A percentile compares a stretch with the other conserved stretches of the same genome.
Evolutionary conservation across 2,329 filamentous ascomycete species (phyloP).

Genomic region (Apiospora saccharicola): DNA sequence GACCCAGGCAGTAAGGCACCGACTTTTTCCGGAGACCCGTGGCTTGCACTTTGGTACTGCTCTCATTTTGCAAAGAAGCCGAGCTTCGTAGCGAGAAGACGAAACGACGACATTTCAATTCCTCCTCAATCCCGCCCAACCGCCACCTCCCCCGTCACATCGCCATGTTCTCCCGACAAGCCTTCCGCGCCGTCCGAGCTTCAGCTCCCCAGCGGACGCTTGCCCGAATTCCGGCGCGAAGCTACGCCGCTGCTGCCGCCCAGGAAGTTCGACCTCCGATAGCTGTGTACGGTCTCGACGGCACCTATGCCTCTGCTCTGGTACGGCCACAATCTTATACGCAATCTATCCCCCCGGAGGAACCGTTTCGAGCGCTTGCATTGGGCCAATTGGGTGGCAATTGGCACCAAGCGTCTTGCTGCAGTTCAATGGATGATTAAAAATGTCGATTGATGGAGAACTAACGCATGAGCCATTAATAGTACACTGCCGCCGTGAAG

Average conservation of each 20-base stretch:
- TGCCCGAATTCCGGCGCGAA: constrained; percentile 70
- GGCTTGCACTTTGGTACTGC: constrained; percentile 15
- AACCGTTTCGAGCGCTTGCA: constrained; percentile 4
- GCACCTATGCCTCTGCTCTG: constrained; percentile 97
- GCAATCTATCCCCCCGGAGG: not conserved
- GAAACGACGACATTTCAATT: constrained; percentile 31
- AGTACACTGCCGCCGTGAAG: constrained; percentile 98
- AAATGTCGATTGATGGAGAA: constrained; percentile 23
- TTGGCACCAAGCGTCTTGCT: not conserved
- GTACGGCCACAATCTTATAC: constrained; percentile 63
- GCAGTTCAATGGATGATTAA: not conserved
- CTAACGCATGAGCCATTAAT: constrained; percentile 49
- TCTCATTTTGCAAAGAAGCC: constrained; percentile 31
- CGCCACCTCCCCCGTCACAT: constrained; percentile 30
- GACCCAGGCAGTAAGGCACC: constrained; percentile 14
- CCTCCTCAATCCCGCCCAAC: constrained; percentile 34
- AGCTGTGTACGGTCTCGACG: constrained; percentile 93
- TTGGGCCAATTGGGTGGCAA: constrained; percentile 32
- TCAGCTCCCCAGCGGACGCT: constrained; percentile 66
- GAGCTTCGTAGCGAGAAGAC: constrained; percentile 33
- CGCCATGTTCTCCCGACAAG: constrained; percentile 68
- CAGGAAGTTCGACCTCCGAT: constrained; percentile 83
- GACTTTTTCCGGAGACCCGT: constrained; percentile 21
- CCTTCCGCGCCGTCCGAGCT: constrained; percentile 62
- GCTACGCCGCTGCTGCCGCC: constrained; percentile 74